Base-by-base conservation (phyloP, 2,329 filamentous ascomycete species). In the Onygenales sp. region DNA sequence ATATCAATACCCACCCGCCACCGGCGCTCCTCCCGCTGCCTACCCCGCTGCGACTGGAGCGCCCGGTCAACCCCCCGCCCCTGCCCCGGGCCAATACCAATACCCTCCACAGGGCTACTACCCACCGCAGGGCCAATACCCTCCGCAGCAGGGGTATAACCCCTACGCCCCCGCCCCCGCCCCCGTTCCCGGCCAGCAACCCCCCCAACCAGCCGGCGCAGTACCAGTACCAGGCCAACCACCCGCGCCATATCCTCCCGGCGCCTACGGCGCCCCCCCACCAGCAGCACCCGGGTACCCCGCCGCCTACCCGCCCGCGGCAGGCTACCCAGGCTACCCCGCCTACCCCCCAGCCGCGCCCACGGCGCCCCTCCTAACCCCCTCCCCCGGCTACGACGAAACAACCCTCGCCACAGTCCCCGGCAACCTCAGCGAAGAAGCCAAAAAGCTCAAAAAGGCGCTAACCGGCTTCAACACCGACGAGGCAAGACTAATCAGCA, bases 391-490 rank as follows among this genome's bases (percentile, higher is more conserved):
- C 38, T 96, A 95, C 63, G 46, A 41, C 11, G 14, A 33, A 2
- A 21, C 46, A 14, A 17, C 38, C 35, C 21, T 49, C 17, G 33
- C 46, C 9, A 49, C 46, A 2, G 82, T 83, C 2, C 78, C 85
- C 0, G 81, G 82, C 14, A 84, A 95, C 58, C 85, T 82, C 47
- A 77, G 74, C 2, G 72, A 75, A 10, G 84, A 93, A 61, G 86
- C 89, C 0, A 81, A 89, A 54, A 80, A 77, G 3, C 75, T 95
- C 21, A 82, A 89, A 51, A 80, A 80, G 60, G 89, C 92, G 2
- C 95, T 96, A 89, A 95, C 95, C 70, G 90, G 90, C 0, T 88
- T 95, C 57, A 92, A 91, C 36, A 96, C 91, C 0, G 83, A 97
- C 63, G 91, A 96, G 68, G 85, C 83, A 63, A 70, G 79, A 0